Percentiles rank a stretch among this genome's conserved stretches.
Conservation (phyloP, 257 asterid species). For the Gardenia jasminoides region DNA sequence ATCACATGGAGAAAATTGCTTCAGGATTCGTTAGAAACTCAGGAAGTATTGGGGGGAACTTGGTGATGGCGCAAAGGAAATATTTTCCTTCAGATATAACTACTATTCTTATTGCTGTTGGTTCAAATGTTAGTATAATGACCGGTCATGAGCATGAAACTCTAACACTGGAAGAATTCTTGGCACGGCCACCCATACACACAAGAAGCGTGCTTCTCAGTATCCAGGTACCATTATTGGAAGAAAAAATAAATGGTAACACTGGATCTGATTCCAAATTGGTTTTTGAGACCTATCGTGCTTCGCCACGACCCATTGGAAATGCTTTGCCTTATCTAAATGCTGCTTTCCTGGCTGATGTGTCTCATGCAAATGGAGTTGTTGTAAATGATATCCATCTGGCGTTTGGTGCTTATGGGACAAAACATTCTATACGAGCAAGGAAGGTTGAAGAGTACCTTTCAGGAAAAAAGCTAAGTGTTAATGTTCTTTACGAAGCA, state of each 20-base stretch:
- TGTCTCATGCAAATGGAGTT: constrained; percentile 33
- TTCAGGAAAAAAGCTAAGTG: constrained; percentile 33
- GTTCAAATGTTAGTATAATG: constrained; percentile 42
- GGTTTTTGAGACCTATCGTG: constrained; percentile 55
- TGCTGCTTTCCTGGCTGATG: constrained; percentile 62
- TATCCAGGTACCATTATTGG: constrained; percentile 46
- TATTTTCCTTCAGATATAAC: constrained; percentile 68
- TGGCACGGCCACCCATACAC: constrained; percentile 46
- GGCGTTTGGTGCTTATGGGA: constrained; percentile 63
- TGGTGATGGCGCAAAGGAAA: constrained; percentile 51
- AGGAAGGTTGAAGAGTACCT: constrained; percentile 51
- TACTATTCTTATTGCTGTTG: constrained; percentile 54
- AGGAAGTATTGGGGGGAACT: constrained; percentile 34
- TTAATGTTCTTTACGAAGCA: constrained; percentile 36
- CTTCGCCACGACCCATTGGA: constrained; percentile 67
- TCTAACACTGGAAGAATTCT: constrained; percentile 50
- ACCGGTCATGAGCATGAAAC: constrained; percentile 30
- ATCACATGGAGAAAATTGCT: constrained; percentile 66
- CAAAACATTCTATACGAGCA: constrained; percentile 49
- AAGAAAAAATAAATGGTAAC: constrained; percentile 19
- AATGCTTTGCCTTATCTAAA: constrained; percentile 65
- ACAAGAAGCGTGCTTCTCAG: constrained; percentile 47
- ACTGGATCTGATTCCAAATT: constrained; percentile 29
- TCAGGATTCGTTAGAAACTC: constrained; percentile 54
- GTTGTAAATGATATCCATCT: constrained; percentile 32